phyloP scores from a whole-genome alignment of 495 filamentous ascomycete species.

The Aspergillus steynii region DNA sequence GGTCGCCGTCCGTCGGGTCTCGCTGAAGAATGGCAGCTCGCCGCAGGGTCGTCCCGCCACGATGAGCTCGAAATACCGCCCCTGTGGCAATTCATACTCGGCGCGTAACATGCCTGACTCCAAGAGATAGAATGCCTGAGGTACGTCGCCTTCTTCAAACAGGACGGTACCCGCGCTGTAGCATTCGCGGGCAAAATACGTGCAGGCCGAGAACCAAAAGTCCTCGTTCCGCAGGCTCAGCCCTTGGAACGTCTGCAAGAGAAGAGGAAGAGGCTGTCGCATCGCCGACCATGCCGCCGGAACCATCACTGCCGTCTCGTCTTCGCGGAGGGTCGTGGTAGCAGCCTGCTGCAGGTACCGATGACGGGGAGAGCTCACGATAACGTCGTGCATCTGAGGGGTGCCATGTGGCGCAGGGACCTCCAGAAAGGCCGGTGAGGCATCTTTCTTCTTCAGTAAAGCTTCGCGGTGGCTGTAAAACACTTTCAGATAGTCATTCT shows the following conservation, averaged over 20 bases:
- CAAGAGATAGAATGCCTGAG: conserved; percentile 85
- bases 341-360: conserved; percentile 77
- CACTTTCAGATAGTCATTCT: conserved; percentile 89
- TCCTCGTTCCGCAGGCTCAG: conserved; percentile 78
- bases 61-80: conserved; percentile 84
- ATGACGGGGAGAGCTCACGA: conserved; percentile 76
- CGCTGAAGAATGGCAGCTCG: conserved; percentile 92
- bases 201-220: conserved; percentile 82
- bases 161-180: conserved; percentile 69
- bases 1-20: conserved; percentile 82
- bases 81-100: conserved; percentile 88
- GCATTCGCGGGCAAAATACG: conserved; percentile 68
- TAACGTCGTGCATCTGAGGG: conserved; percentile 37
- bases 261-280: conserved; percentile 83
- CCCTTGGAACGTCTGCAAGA: conserved; percentile 89
- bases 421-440: conserved; percentile 40
- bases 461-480: conserved; percentile 64
- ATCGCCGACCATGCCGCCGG: conserved; percentile 73
- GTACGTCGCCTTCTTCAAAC: conserved; percentile 68
- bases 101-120: conserved; percentile 85
- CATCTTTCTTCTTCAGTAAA: conserved; percentile 29
- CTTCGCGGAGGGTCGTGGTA: conserved; percentile 65
- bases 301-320: conserved; percentile 44
- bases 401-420: conserved; percentile 44
- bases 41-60: conserved; percentile 94